Base-by-base conservation (phyloP, 2,329 filamentous ascomycete species). In the Hymenoscyphus fructigenus region DNA sequence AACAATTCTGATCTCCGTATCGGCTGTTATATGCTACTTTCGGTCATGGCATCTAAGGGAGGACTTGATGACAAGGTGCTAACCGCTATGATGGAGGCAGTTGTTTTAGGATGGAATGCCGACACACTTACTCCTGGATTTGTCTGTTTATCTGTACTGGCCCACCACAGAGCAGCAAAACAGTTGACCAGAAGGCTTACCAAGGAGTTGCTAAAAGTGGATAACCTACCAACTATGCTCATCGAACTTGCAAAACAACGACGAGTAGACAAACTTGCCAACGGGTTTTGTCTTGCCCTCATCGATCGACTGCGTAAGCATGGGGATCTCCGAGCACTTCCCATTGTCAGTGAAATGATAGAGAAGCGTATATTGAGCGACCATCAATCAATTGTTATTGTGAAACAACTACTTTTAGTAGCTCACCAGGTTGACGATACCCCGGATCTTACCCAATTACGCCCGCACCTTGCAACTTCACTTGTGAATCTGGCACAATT, bases 11-110 rank as follows among this genome's bases (percentile, higher is more conserved):
- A 94, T 67, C 81, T 97, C 53, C 91, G 93, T 69, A 85, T 96
- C 66, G 93, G 91, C 17, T 93, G 91, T 64, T 98, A 97, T 76
- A 97, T 97, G 90, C 88, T 97, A 23, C 85, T 93, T 63, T 87
- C 92, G 6, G 88, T 98, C 59, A 84, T 98, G 67, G 93, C 92
- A 6, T 88, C 91, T 59, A 97, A 97, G 77, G 88, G 90, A 0
- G 84, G 86, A 58, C 83, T 98, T 15, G 87, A 91, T 57, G 93
- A 98, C 72, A 85, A 85, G 64, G 86, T 93, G 1, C 82, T 98
- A n/a, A 88, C 91, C 62, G 88, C 89, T 1, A 84, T 99, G 73
- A 96, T 98, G 92, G 91, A 96, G 72, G 92, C 93, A 68, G 86
- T 97, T 38, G 89, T 91, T 9, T 80, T 84, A 32, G 91, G 91